Conservation (phyloP, 371 early-diverging fungal species). For the Zychaea mexicana region DNA sequence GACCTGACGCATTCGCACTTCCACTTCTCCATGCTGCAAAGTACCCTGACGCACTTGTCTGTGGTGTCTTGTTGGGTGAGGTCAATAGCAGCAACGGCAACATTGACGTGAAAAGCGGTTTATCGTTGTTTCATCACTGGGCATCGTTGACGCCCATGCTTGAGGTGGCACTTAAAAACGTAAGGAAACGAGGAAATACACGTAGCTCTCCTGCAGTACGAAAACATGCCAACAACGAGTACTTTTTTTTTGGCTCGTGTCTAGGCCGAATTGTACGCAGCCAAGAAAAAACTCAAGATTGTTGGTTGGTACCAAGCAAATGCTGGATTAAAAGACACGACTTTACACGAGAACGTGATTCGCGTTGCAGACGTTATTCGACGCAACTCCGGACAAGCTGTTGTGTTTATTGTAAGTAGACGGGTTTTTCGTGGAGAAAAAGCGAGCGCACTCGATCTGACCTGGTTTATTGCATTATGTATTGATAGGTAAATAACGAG, state of each 20-base stretch:
- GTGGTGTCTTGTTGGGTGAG: slow-evolving; percentile 67
- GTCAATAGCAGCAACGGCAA: slow-evolving; percentile 32
- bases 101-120: slow-evolving; percentile 56
- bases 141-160: slow-evolving; percentile 76
- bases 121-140: slow-evolving; percentile 84
- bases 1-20: slow-evolving; percentile 69
- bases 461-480: not conserved
- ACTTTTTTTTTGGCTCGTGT: not conserved
- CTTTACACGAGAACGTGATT: slow-evolving; percentile 50
- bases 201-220: too few relatives aligned
- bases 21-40: slow-evolving; percentile 83
- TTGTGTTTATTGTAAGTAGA: slow-evolving; percentile 46
- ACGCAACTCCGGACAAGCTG: slow-evolving; percentile 33
- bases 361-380: slow-evolving; percentile 57
- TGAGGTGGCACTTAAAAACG: slow-evolving; percentile 79
- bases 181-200: slow-evolving; percentile 13
- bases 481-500: slow-evolving; percentile 41
- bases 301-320: slow-evolving; percentile 70
- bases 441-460: not conserved
- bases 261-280: slow-evolving; percentile 57
- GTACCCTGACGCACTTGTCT: slow-evolving; percentile 70
- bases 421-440: not conserved
- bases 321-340: slow-evolving; percentile 41
- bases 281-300: slow-evolving; percentile 46
- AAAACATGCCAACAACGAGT: too few relatives aligned